Evolutionary conservation across 2,329 filamentous ascomycete genomes (phyloP), one percentile per base, ranked within the genome.

Genomic region (Paraphoma chrysanthemicola): DNA sequence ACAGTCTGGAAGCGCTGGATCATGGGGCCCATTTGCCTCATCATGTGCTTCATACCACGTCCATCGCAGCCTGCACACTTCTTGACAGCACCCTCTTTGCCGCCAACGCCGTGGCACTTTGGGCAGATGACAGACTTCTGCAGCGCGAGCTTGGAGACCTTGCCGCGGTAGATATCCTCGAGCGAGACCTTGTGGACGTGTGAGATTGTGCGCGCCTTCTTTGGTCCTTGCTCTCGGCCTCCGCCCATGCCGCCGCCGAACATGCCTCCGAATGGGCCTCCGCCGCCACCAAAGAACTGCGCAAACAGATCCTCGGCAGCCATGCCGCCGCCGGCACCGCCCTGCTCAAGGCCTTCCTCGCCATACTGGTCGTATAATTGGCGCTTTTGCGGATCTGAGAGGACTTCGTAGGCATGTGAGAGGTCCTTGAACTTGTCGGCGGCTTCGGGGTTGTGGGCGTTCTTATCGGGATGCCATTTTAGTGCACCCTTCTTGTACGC

Each of bases 21-120:
- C 95, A 99, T 99, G 57, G 95, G 95, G 49, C 95, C 95, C 93
- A 99, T 98, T 82, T 99, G 95, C 77, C 96, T 91, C 95, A 99
- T 97, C 94, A 99, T 98, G 41, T 92, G 97, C 90, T 98, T 98
- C 91, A 97, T 97, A 80, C 95, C 95, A 63, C 90, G 88, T 66
- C 95, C 95, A 72, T 96, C 92, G 79, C 95, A 99, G 73, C 92
- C 91, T 41, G 87, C 76, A 80, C 95, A 99, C 72, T 90, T 91
- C 83, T 93, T 94, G 64, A 98, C 94, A n/a, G 95, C 92, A 63
- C 95, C 95, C 65, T 98, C 94, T 84, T 99, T 99, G 66, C 95
- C 95, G 73, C 95, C 95, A 57, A 93, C 88, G 62, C 95, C 95
- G 57, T 95, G 90, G 78, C 95, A 99, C 81, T 93, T 93, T 65